Evolutionary conservation across 148 eudicot genomes (phyloP), one percentile per base, ranked within the genome.

Genomic region (Amaranthus hypochondriacus): DNA sequence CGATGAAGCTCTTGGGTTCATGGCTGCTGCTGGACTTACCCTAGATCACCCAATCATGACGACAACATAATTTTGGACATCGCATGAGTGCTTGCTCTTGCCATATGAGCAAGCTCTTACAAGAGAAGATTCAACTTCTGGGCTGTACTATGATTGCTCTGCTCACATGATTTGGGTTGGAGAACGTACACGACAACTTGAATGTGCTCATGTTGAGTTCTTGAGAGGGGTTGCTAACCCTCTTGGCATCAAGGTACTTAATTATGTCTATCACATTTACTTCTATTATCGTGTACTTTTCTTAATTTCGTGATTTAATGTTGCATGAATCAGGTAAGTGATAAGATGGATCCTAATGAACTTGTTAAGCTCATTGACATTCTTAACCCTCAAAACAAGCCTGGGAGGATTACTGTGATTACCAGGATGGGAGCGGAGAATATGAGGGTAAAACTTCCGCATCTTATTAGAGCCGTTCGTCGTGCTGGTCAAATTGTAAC

Each of bases 151-250:
- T 64, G 95, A 88, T 68, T 88, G 95, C 77, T 90, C 95, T 48
- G 95, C 92, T 64, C 95, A 90, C 79, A 86, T 88, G 92, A 15
- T 90, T 75, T 90, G 95, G 95, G 92, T 90, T 55, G 95, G 95
- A 47, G 95, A 90, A 75, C 90, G 90, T 75, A 90, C 95, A 4
- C 78, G 95, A 42, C 95, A 90, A 82, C 84, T 86, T 48, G 95
- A 90, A 80, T 88, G 95, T 76, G 87, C 92, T n/a, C 92, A 90
- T 78, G 90, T 90, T 21, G 95, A 90, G 80, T 90, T 90, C 74
- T 72, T 90, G 48, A 70, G 90, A 79, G 95, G 95, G 65, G 78
- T 90, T 55, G 84, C 90, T 68, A 90, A 90, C 63, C 95, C 90
- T 56, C 87, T 88, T 21, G 95, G 95, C n/a, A 86, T 90, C 70